Percentiles rank a stretch among this genome's conserved stretches.
phyloP scores from a whole-genome alignment of 1,139 yeast genomes.

The Pneumocystis canis region DNA sequence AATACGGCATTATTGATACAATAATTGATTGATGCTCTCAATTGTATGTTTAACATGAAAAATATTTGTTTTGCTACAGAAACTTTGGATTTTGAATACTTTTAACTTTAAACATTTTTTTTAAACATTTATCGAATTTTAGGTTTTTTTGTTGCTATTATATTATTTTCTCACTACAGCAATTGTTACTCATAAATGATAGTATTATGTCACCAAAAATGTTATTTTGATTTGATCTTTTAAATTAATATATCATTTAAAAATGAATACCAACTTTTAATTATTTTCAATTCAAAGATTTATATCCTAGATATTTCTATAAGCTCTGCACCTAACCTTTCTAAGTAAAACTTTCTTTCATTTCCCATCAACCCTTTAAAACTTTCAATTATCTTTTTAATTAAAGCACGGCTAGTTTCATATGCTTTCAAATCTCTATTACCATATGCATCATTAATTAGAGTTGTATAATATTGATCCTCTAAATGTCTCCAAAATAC shows the following conservation, averaged over 20 bases:
- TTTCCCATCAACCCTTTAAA: conserved; percentile 21
- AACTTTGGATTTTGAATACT: too few relatives aligned
- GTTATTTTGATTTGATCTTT: background rate
- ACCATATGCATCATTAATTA: conserved; percentile 27
- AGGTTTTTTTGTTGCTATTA: background rate
- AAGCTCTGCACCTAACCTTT: conserved; percentile 21
- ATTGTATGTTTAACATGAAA: too few relatives aligned
- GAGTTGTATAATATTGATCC: conserved; percentile 19
- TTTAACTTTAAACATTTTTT: background rate
- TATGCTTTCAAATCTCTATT: conserved; percentile 25
- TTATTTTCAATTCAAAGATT: background rate
- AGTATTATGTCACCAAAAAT: background rate
- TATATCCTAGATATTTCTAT: conserved; percentile 7
- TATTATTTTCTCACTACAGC: too few relatives aligned
- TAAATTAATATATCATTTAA: background rate
- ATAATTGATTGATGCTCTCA: background rate
- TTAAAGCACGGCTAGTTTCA: conserved; percentile 21
- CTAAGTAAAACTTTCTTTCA: conserved; percentile 20
- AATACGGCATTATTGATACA: background rate
- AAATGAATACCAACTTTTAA: background rate
- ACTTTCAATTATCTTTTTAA: conserved; percentile 17
- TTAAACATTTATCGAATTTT: background rate
- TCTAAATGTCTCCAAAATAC: conserved; percentile 26
- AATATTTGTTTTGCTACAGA: too few relatives aligned
- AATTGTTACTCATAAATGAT: background rate